phyloP scores from a whole-genome alignment of 257 asterid genomes.

The Solanum sitiens region DNA sequence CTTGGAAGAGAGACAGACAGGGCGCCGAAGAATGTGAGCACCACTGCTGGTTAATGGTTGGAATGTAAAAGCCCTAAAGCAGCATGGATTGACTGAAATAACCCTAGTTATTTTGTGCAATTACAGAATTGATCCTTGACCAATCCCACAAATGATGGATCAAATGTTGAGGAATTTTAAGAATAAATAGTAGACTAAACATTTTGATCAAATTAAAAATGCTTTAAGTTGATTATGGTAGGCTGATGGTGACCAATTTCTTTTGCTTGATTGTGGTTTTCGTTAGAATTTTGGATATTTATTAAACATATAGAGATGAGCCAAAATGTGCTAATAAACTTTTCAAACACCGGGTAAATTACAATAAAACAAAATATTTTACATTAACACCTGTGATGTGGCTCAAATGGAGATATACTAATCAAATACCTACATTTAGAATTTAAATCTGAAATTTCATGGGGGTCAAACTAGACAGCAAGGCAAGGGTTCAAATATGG shows the following conservation, averaged over 20 bases:
- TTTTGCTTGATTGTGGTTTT: neutral
- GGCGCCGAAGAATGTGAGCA: neutral
- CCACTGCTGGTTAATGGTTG: neutral
- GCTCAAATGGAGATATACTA: too few species aligned
- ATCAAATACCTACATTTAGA: too few species aligned
- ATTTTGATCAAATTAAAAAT: neutral
- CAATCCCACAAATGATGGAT: neutral
- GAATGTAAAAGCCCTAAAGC: neutral
- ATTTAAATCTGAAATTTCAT: too few species aligned
- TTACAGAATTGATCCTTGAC: neutral
- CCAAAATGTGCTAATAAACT: too few species aligned
- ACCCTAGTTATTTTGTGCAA: neutral
- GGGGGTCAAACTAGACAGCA: too few species aligned
- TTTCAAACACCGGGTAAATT: too few species aligned
- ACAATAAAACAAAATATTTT: too few species aligned
- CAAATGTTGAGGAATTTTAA: neutral
- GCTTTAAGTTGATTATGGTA: neutral
- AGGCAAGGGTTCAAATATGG: too few species aligned
- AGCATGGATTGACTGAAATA: neutral
- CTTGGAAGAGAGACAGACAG: neutral
- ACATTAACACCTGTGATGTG: too few species aligned
- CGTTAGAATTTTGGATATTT: neutral
- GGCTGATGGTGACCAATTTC: neutral
- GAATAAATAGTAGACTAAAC: too few species aligned
- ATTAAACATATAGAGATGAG: too few species aligned